Conservation (phyloP, 139 green algal genomes). For the Nannochloris sp. region DNA sequence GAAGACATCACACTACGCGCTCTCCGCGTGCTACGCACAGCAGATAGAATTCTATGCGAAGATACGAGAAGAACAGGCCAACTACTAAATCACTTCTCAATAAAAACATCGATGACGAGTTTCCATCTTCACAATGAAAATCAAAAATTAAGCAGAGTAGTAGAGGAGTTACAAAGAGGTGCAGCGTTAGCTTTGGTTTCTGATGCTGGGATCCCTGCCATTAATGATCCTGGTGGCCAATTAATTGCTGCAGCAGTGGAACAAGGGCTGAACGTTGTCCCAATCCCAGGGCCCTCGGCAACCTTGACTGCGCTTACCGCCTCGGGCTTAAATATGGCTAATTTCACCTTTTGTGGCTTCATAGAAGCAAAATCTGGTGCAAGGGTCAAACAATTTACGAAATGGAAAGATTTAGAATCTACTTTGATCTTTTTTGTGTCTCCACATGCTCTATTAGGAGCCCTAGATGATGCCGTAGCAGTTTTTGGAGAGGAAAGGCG, state of each 20-base stretch:
- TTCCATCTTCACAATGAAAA: conserved; percentile 87
- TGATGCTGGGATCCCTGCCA: conserved; percentile 77
- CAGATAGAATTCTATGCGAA: conserved; percentile 68
- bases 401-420: conserved; percentile 6
- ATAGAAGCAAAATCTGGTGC: conserved; percentile 57
- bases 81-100: conserved; percentile 59
- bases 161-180: conserved; percentile 47
- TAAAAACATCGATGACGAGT: conserved; percentile 26
- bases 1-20: conserved; percentile 82
- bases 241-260: conserved; percentile 45
- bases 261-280: conserved; percentile 41
- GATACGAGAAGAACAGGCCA: conserved; percentile 77
- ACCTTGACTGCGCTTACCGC: conserved; percentile 60
- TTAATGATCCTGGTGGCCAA: conserved; percentile 78
- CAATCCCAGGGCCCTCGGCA: conserved; percentile 77
- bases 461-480: conserved; percentile 37
- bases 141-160: conserved; percentile 22
- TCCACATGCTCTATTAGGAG: conserved; percentile 55
- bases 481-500: conserved; percentile 47
- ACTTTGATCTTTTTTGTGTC: conserved; percentile 76
- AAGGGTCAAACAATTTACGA: conserved; percentile 32
- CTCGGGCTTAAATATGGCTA: conserved; percentile 57
- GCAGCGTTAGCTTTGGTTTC: conserved; percentile 74
- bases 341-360: conserved; percentile 80
- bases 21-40: conserved; percentile 51